Percentiles rank a stretch among this genome's conserved stretches.
These are phyloP conservation scores for Solanum pinnatisectum DNA, from an alignment of 257 asterid genomes.

Conservation along the genomic window DNA sequence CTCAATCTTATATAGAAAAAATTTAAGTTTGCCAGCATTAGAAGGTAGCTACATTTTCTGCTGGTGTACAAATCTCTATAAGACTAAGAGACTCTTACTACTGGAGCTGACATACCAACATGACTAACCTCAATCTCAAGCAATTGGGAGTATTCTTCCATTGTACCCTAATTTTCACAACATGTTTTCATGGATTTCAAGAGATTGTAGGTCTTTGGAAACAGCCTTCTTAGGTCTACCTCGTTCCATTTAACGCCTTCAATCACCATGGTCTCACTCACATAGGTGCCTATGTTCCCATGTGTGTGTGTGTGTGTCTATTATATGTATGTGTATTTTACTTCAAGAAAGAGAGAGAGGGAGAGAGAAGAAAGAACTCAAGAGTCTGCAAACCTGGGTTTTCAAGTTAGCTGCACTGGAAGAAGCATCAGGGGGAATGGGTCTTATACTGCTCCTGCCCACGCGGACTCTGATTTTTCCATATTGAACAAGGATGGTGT, in stretches of 20 bases:
- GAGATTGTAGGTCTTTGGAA: background rate
- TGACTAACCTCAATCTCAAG: background rate
- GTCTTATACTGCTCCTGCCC: slow-evolving; percentile 25
- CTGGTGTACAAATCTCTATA: background rate
- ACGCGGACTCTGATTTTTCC: slow-evolving; percentile 75
- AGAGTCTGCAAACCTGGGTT: slow-evolving; percentile 29
- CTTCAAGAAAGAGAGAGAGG: background rate
- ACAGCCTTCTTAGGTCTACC: background rate
- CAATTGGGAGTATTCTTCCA: background rate
- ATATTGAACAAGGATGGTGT: slow-evolving; percentile 64
- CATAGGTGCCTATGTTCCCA: background rate
- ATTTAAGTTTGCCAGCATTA: background rate
- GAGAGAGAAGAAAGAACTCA: background rate
- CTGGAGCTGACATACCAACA: background rate
- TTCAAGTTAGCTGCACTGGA: slow-evolving; percentile 24
- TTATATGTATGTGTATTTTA: background rate
- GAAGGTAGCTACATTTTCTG: background rate
- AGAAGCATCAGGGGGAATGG: slow-evolving; percentile 24
- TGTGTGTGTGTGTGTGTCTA: background rate
- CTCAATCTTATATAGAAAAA: background rate
- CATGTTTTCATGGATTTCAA: background rate
- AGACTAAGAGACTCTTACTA: background rate
- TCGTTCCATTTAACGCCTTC: background rate
- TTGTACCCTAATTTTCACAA: background rate
- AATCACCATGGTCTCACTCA: background rate